These are phyloP conservation scores for Colletotrichum sp. DNA, from an alignment of 2,329 filamentous ascomycete genomes.

Conservation along the genomic window DNA sequence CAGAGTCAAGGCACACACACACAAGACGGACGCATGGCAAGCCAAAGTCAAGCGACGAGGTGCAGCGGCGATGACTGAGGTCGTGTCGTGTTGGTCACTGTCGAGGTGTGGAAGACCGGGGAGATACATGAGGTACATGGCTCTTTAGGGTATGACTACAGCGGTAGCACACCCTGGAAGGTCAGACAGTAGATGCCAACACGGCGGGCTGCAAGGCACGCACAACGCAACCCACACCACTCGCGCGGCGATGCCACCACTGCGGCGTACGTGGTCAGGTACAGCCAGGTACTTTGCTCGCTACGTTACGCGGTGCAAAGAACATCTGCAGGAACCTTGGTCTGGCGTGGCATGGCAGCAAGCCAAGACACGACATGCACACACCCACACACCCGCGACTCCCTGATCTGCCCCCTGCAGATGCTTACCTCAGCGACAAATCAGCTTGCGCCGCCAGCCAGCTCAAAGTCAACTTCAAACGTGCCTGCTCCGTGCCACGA, in stretches of 20 bases:
- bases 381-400: constrained; percentile 18
- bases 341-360: not conserved
- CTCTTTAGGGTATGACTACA: not conserved
- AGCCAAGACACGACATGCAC: not conserved
- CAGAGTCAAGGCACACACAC: not conserved
- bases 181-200: not conserved
- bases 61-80: not conserved
- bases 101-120: not conserved
- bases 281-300: not conserved
- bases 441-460: constrained; percentile 27
- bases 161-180: not conserved
- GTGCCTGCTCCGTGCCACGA: constrained; percentile 31
- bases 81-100: not conserved
- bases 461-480: constrained; percentile 48
- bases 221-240: not conserved
- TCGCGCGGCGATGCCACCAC: not conserved
- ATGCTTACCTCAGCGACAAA: constrained; percentile 30
- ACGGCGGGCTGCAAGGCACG: not conserved
- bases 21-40: not conserved
- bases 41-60: not conserved
- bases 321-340: not conserved
- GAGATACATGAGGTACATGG: not conserved
- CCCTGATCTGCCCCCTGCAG: constrained; percentile 20
- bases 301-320: not conserved
- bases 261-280: not conserved